Evolutionary conservation across 2,329 filamentous ascomycete species (phyloP).

Genomic region (Hymenoscyphus repandus): DNA sequence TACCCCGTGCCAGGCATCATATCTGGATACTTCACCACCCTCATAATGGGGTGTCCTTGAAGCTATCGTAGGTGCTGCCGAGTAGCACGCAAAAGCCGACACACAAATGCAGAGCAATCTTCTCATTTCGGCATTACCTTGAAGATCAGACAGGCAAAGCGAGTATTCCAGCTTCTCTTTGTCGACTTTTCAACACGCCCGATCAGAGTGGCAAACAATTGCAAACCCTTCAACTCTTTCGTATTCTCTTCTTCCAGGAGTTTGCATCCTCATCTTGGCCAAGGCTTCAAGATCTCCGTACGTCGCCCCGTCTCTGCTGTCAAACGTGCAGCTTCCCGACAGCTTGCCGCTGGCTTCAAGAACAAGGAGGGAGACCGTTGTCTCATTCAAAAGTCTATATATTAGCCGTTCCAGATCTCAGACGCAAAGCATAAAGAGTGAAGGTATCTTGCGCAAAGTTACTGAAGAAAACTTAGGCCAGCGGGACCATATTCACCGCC

Average conservation of each 20-base stretch:
- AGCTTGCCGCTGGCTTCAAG: conserved; percentile 13
- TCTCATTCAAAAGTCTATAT: conserved; percentile 20
- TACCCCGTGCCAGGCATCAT: background rate
- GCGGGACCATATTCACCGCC: conserved; percentile 18
- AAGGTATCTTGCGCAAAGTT: conserved; percentile 8
- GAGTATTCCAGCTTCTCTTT: background rate
- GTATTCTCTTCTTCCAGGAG: conserved; percentile 1
- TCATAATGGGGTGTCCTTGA: conserved; percentile 2
- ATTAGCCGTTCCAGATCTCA: conserved; percentile 21
- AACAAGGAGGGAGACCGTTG: conserved; percentile 11
- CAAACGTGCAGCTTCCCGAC: conserved; percentile 17
- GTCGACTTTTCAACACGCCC: conserved; percentile 2
- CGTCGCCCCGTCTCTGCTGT: conserved; percentile 13
- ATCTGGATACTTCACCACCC: background rate
- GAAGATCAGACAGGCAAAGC: conserved; percentile 1
- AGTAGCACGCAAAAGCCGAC: conserved; percentile 1
- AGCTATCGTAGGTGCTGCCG: background rate
- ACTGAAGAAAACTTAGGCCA: conserved; percentile 12
- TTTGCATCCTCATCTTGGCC: conserved; percentile 10
- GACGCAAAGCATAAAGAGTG: conserved; percentile 16
- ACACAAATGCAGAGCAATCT: background rate
- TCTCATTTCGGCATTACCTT: background rate
- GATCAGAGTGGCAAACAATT: conserved; percentile 12
- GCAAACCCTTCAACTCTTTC: conserved; percentile 2
- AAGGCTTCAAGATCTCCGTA: conserved; percentile 11